Evolutionary conservation across 305 asterid species (phyloP), one percentile per base, ranked within the genome.

Genomic region (Euphrasia arctica): DNA sequence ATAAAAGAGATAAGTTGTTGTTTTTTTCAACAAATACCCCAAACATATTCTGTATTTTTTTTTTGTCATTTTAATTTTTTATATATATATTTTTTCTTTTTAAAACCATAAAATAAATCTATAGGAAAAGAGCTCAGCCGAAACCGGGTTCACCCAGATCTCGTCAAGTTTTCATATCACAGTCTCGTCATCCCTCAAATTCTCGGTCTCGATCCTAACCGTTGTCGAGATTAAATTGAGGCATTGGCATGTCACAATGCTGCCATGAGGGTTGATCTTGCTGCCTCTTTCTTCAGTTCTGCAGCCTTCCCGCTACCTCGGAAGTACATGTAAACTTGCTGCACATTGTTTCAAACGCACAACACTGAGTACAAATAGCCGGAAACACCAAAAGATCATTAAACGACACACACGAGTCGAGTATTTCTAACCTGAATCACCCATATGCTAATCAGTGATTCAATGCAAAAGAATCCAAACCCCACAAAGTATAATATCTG

Each of bases 401-500:
- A 45, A 63, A 48, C 14, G 60, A 41, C 54, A 66, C 15, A 18
- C 48, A 58, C n/a, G 11, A 36, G 63, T n/a, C 9, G 45, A 50
- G 56, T 31, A n/a, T 60, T 60, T 54, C 43, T 28, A 55, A 87
- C 98, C 98, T 91, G 98, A 77, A 92, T 90, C 77, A 92, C 97
- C 98, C 98, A 92, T 64, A 92, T 65, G 85, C 98, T 92, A 54
- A 86, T 73, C 80, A 87, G 27, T 51, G 97, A 73, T 70, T 90
- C 98, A 14, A 87, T 12, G 71, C 83, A 68, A 56, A 92, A 92
- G 43, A 84, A 63, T 61, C 70, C 82, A 72, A 87, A 87, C 25
- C 98, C 98, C 25, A 89, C 60, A n/a, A 92, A 68, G 83, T 92
- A 92, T 64, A 85, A 85, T 65, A 84, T 68, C 98, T 92, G 84